Evolutionary conservation across 306 rosid species (phyloP).

Genomic region (Citrullus amarus): DNA sequence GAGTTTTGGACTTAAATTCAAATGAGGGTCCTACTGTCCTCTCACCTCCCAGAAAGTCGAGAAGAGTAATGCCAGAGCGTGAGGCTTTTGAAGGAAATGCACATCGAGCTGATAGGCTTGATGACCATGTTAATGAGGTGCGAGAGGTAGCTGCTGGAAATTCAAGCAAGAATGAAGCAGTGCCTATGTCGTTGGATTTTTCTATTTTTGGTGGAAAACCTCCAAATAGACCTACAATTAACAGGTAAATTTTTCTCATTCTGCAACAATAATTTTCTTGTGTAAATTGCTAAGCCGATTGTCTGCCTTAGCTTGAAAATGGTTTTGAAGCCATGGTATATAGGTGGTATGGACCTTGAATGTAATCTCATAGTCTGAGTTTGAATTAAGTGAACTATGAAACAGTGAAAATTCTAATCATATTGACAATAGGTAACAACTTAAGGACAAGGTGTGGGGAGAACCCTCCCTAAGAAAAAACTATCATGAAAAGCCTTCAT

Average conservation of each 20-base stretch:
- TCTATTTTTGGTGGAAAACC: constrained; percentile 81
- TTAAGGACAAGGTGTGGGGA: neutral
- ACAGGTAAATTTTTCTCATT: constrained; percentile 40
- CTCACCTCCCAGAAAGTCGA: constrained; percentile 88
- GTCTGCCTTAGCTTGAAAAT: neutral
- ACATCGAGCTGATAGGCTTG: constrained; percentile 34
- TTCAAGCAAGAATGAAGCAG: constrained; percentile 52
- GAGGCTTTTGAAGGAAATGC: constrained; percentile 62
- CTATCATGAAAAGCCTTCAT: neutral
- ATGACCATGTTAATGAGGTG: constrained; percentile 34
- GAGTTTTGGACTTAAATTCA: constrained; percentile 43
- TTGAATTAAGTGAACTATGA: neutral
- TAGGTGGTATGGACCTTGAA: neutral
- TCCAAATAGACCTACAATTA: constrained; percentile 89
- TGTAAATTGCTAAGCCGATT: neutral
- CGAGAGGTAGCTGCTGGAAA: constrained; percentile 46
- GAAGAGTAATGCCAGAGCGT: constrained; percentile 88
- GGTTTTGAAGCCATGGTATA: neutral
- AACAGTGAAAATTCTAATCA: too few species aligned
- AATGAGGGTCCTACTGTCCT: constrained; percentile 75
- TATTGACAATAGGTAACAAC: too few species aligned
- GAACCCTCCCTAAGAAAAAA: neutral
- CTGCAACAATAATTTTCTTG: neutral
- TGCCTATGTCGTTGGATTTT: constrained; percentile 76
- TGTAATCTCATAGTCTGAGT: neutral